Percentiles rank a stretch among this genome's conserved stretches.
phyloP scores from a whole-genome alignment of 2,329 filamentous ascomycete species.

The Peltaster fructicola region DNA sequence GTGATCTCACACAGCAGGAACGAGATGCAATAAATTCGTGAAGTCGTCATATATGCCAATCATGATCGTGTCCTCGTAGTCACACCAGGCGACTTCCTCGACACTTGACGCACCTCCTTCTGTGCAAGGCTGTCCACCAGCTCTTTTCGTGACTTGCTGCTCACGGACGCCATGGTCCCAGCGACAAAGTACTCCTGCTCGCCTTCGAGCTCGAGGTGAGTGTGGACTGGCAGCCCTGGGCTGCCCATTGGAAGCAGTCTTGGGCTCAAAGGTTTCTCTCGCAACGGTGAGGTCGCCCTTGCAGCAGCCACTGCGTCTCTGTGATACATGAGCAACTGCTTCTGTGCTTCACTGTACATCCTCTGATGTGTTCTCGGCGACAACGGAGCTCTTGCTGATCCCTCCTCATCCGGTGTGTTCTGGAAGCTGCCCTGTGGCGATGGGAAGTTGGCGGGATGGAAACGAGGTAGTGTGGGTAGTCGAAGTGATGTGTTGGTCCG shows the following conservation, averaged over 20 bases:
- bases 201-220: slow-evolving; percentile 34
- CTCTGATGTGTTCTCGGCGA: slow-evolving; percentile 26
- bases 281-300: slow-evolving; percentile 7
- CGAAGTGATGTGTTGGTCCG: slow-evolving; percentile 23
- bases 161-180: no score
- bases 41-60: no score
- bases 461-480: slow-evolving; percentile 32
- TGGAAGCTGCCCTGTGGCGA: slow-evolving; percentile 18
- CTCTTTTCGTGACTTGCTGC: no score
- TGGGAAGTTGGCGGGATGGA: slow-evolving; percentile 35
- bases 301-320: slow-evolving; percentile 21
- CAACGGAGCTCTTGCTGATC: slow-evolving; percentile 25
- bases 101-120: no score
- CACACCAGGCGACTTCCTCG: no score
- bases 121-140: no score
- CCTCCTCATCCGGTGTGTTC: slow-evolving; percentile 21
- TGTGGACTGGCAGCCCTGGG: slow-evolving; percentile 34
- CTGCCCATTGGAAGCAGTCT: slow-evolving; percentile 31
- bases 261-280: slow-evolving; percentile 28
- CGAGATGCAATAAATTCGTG: no score
- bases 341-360: slow-evolving; percentile 31
- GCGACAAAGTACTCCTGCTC: no score
- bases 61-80: no score
- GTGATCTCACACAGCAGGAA: no score
- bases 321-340: slow-evolving; percentile 31